Base-by-base conservation (phyloP, 2,329 filamentous ascomycete genomes). In the Daldinia sp. region DNA sequence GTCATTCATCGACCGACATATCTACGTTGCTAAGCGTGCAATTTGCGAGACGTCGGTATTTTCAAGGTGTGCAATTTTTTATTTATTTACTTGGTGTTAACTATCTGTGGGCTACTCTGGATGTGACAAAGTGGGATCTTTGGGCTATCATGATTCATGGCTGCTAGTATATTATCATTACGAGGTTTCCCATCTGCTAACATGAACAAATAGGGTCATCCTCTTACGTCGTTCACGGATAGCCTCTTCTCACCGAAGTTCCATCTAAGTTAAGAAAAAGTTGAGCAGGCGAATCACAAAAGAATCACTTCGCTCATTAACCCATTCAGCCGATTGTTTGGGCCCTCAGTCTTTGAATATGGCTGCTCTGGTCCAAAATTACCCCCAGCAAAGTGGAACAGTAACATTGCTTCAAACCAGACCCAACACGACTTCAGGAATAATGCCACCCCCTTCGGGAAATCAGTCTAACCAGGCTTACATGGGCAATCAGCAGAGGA, bases 281-380 rank as follows among this genome's bases (percentile, higher is more conserved):
- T 35, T 41, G 25, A 50, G 37, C 49, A 57, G 53, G 63, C 57
- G 52, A 68, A 64, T 49, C 61, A 57, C n/a, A 67, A 66, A 41
- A 58, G 45, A 59, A 61, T 52, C 52, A 59, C 53, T 49, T 62
- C 53, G 57, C 60, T 58, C 64, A 65, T 60, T 63, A 61, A 61
- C 66, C 64, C 55, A 30, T 30, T 61, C n/a, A 57, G 47, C 61
- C 63, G 55, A 70, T 34, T 41, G 50, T 32, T 58, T 39, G 57
- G 53, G 35, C 58, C 47, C n/a, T 49, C 55, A 63, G 66, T 64
- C 55, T 51, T 64, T 58, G 72, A 73, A 72, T 69, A 94, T 95
- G 92, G 91, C 91, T 82, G 90, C 91, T 78, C 84, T 94, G 82
- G 90, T 94, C 74, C 92, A 94, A 81, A 87, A 90, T 65, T 91